Evolutionary conservation across 2,329 filamentous ascomycete species (phyloP).

Genomic region (Phaeosphaeriaceae sp.): DNA sequence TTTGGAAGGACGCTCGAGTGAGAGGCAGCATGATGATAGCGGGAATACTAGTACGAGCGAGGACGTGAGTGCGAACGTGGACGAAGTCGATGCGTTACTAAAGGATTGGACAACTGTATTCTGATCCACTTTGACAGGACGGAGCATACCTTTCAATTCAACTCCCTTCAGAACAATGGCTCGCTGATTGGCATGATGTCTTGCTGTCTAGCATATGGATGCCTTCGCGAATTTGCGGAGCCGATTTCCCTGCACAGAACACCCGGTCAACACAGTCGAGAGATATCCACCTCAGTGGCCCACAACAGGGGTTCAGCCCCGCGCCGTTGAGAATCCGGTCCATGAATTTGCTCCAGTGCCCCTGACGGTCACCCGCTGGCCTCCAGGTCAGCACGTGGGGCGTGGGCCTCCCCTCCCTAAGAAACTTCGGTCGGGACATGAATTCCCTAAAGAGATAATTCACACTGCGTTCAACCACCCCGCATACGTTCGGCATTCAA

Average conservation of each 20-base stretch:
- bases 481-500: neutral
- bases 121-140: neutral
- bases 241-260: neutral
- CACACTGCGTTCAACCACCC: neutral
- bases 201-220: too few relatives aligned
- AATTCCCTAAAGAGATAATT: neutral
- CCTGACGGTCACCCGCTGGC: neutral
- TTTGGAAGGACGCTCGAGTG: too few relatives aligned
- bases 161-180: too few relatives aligned
- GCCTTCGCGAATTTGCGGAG: neutral
- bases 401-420: neutral
- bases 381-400: too few relatives aligned
- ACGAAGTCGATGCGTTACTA: conserved; percentile 29
- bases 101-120: conserved; percentile 29
- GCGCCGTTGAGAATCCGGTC: neutral
- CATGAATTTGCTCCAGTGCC: neutral
- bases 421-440: neutral
- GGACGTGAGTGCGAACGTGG: neutral
- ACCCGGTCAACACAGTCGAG: neutral
- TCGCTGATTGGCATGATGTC: too few relatives aligned
- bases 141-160: neutral
- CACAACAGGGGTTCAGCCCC: neutral
- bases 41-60: too few relatives aligned
- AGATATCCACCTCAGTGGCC: neutral
- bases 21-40: too few relatives aligned